Conservation (phyloP, 306 rosid species). For the Glycyrrhiza uralensis region DNA sequence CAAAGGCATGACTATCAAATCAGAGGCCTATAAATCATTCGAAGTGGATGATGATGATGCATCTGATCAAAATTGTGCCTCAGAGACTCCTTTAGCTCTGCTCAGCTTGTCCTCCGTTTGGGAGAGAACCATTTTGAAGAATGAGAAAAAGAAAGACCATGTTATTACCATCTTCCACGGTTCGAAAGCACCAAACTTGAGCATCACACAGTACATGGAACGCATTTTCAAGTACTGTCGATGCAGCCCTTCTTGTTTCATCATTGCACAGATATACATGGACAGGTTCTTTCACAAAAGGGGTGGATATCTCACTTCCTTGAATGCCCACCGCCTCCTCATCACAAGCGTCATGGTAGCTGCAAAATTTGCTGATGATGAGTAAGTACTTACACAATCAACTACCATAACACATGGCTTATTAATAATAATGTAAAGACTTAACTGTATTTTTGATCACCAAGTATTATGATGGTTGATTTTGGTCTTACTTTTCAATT, state of each 20-base stretch:
- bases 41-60: slow-evolving; percentile 31
- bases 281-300: slow-evolving; percentile 44
- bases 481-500: too few species aligned
- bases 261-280: slow-evolving; percentile 62
- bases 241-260: slow-evolving; percentile 62
- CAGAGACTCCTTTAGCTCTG: slow-evolving; percentile 35
- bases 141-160: slow-evolving; percentile 45
- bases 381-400: slow-evolving; percentile 16
- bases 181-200: slow-evolving; percentile 46
- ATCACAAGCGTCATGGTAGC: slow-evolving; percentile 61
- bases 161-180: slow-evolving; percentile 53
- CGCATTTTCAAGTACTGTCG: slow-evolving; percentile 53
- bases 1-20: background rate
- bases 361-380: slow-evolving; percentile 52
- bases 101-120: slow-evolving; percentile 29
- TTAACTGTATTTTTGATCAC: too few species aligned
- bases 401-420: background rate
- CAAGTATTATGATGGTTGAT: too few species aligned
- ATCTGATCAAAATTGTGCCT: background rate
- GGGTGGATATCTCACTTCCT: slow-evolving; percentile 49
- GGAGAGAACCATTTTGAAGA: slow-evolving; percentile 45
- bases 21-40: slow-evolving; percentile 26
- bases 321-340: slow-evolving; percentile 60
- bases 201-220: slow-evolving; percentile 46
- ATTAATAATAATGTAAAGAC: background rate